Conservation (phyloP, 2,329 filamentous ascomycete species). For the Trichoderma sp. region DNA sequence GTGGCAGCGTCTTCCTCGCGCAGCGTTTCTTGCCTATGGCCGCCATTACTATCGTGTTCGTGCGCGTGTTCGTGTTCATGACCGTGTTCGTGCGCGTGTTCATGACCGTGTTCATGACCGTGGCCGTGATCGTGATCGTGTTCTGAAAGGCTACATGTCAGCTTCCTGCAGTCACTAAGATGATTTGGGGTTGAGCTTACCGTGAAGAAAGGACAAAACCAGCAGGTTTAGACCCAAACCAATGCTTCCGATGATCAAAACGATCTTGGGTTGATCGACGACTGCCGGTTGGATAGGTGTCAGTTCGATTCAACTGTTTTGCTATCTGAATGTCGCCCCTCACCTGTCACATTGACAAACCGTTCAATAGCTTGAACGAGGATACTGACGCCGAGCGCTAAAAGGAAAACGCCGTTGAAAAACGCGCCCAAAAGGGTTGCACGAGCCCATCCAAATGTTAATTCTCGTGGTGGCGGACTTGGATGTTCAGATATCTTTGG, state of each 20-base stretch:
- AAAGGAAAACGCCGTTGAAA: constrained; percentile 76
- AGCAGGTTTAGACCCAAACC: constrained; percentile 69
- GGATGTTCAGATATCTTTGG: constrained; percentile 58
- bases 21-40: not conserved
- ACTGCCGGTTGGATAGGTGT: constrained; percentile 42
- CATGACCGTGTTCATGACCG: constrained; percentile 41
- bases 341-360: constrained; percentile 60
- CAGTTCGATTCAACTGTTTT: not conserved
- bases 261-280: constrained; percentile 64
- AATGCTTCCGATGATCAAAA: constrained; percentile 69
- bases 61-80: constrained; percentile 42
- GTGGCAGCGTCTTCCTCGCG: constrained; percentile 24
- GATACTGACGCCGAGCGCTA: constrained; percentile 72
- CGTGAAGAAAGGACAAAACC: constrained; percentile 65
- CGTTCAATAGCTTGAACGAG: constrained; percentile 72
- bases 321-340: constrained; percentile 29
- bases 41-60: constrained; percentile 28
- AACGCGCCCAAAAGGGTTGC: constrained; percentile 74
- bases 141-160: not conserved
- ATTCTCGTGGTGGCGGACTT: constrained; percentile 51
- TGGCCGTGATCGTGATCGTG: constrained; percentile 28
- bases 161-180: constrained; percentile 26
- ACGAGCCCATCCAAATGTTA: constrained; percentile 73
- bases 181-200: constrained; percentile 40
- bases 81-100: constrained; percentile 42